Conservation (phyloP, 108 stramenopile species). For the Mediolabrus comicus region DNA sequence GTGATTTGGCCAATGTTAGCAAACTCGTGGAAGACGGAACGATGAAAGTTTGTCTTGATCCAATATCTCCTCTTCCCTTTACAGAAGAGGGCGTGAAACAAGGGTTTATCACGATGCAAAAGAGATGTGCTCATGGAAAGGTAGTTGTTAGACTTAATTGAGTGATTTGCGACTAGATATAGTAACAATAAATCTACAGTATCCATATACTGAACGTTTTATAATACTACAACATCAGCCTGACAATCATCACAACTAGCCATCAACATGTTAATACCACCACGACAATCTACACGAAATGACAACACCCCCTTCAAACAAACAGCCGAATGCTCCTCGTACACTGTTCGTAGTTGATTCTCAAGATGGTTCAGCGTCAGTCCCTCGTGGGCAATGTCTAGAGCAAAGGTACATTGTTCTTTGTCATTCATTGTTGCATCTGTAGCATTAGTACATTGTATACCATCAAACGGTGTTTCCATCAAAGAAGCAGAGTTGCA, state of each 20-base stretch:
- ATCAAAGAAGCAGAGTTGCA: conserved; percentile 25
- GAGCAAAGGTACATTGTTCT: conserved; percentile 18
- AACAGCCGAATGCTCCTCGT: conserved; percentile 25
- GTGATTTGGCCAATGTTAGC: conserved; percentile 25
- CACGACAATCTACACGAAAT: conserved; percentile 25
- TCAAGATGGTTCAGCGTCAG: conserved; percentile 30
- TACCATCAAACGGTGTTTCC: conserved; percentile 27
- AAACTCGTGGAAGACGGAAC: conserved; percentile 46
- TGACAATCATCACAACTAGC: conserved; percentile 23
- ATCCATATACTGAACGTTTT: not conserved
- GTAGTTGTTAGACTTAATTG: conserved; percentile 61
- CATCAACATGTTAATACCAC: conserved; percentile 25
- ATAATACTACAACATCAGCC: conserved; percentile 24
- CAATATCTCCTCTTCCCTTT: conserved; percentile 65
- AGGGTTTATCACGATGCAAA: conserved; percentile 55
- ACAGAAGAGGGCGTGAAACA: conserved; percentile 63
- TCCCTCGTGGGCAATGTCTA: conserved; percentile 39
- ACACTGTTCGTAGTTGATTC: conserved; percentile 10
- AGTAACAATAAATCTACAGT: too few species aligned
- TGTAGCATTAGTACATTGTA: conserved; percentile 12
- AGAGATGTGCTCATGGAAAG: conserved; percentile 68
- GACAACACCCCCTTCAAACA: conserved; percentile 10
- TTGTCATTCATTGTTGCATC: not conserved
- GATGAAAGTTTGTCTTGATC: conserved; percentile 63
- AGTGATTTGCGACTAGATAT: too few species aligned